Evolutionary conservation across 1,139 yeast genomes (phyloP).

Genomic region (Casaregolazyma suthepensis): DNA sequence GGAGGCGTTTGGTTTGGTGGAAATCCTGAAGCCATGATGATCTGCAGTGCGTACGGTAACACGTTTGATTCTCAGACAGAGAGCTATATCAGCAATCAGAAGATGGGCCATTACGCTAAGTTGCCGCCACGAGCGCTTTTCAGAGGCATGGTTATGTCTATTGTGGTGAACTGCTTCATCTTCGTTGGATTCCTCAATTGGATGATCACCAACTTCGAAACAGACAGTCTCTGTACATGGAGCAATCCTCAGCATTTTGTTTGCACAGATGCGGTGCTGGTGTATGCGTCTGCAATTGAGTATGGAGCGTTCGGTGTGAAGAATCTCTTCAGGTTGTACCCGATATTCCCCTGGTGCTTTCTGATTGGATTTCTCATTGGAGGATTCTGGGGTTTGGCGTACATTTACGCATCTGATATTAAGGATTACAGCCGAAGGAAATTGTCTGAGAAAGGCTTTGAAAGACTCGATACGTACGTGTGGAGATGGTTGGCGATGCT

Average conservation of each 20-base stretch:
- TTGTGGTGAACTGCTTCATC: conserved; percentile 33
- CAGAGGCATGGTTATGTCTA: conserved; percentile 47
- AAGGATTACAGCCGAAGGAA: neutral
- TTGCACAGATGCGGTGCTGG: conserved; percentile 38
- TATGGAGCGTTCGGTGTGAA: conserved; percentile 65
- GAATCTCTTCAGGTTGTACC: conserved; percentile 44
- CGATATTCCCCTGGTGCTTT: conserved; percentile 32
- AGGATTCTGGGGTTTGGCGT: conserved; percentile 21
- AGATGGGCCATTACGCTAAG: conserved; percentile 49
- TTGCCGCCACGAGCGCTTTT: conserved; percentile 53
- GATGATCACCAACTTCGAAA: conserved; percentile 40
- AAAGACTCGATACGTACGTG: conserved; percentile 1
- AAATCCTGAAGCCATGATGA: conserved; percentile 54
- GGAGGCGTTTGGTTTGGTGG: conserved; percentile 57
- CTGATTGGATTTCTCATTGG: conserved; percentile 31
- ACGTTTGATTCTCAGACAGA: conserved; percentile 45
- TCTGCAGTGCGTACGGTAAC: conserved; percentile 50
- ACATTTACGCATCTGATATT: conserved; percentile 34
- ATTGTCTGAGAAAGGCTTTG: neutral
- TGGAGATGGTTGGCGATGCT: neutral
- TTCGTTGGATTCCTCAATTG: conserved; percentile 44
- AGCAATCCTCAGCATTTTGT: conserved; percentile 32
- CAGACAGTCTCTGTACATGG: conserved; percentile 35
- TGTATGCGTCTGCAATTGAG: conserved; percentile 45
- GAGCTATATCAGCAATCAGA: conserved; percentile 48